A percentile compares a stretch with the other conserved stretches of the same genome.
Conservation (phyloP, 1,284 basidiomycete genomes). For the Leccinum cinnamomeum region DNA sequence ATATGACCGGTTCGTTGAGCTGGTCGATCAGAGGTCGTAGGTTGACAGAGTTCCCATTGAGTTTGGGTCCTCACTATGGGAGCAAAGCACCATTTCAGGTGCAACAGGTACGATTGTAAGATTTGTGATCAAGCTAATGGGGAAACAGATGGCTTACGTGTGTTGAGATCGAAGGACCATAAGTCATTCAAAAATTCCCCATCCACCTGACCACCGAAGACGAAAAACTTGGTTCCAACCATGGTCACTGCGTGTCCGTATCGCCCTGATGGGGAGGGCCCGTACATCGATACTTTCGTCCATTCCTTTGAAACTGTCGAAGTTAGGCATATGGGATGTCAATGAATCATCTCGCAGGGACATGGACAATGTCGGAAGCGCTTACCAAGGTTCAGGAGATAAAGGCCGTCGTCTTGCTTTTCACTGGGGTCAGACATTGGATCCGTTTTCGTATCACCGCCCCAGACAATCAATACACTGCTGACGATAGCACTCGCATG, state of each 20-base stretch:
- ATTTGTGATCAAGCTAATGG: slow-evolving; percentile 7
- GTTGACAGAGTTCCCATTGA: slow-evolving; percentile 78
- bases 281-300: slow-evolving; percentile 82
- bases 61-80: slow-evolving; percentile 67
- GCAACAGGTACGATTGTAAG: slow-evolving; percentile 2
- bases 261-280: slow-evolving; percentile 80
- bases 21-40: slow-evolving; percentile 65
- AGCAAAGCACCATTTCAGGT: slow-evolving; percentile 5
- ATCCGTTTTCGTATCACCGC: slow-evolving; percentile 90
- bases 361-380: neutral
- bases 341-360: slow-evolving; percentile 5
- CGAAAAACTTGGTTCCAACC: slow-evolving; percentile 88
- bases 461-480: slow-evolving; percentile 97
- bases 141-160: slow-evolving; percentile 56
- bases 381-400: slow-evolving; percentile 92
- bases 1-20: slow-evolving; percentile 93
- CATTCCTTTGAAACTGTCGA: slow-evolving; percentile 83
- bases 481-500: slow-evolving; percentile 96
- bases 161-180: slow-evolving; percentile 96
- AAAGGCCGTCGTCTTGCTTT: slow-evolving; percentile 90
- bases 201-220: slow-evolving; percentile 98
- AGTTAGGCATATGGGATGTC: slow-evolving; percentile 2
- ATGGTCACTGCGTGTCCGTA: slow-evolving; percentile 97
- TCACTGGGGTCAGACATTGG: slow-evolving; percentile 68
- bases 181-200: slow-evolving; percentile 95